These are phyloP conservation scores for Encephalitozoon intestinalis DNA, from an alignment of 371 early-diverging fungal genomes.

Conservation along the genomic window DNA sequence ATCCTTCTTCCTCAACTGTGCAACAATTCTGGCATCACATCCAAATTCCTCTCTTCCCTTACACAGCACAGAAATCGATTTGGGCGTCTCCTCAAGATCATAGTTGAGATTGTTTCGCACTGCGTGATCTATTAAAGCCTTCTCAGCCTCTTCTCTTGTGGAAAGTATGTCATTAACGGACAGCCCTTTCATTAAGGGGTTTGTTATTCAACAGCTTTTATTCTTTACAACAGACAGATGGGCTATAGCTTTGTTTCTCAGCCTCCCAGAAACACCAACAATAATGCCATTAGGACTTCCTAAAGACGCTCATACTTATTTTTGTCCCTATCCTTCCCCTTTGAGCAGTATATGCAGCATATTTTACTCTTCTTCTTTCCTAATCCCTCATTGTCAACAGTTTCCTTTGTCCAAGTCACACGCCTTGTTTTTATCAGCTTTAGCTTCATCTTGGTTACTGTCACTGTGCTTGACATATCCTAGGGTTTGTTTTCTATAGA, in stretches of 20 bases:
- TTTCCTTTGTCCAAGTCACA: conserved; percentile 57
- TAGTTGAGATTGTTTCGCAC: conserved; percentile 44
- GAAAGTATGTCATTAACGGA: conserved; percentile 53
- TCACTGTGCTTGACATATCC: conserved; percentile 1
- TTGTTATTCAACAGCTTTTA: neutral
- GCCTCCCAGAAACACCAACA: neutral
- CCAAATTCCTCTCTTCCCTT: conserved; percentile 54
- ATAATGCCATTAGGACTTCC: neutral
- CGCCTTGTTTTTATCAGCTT: conserved; percentile 24
- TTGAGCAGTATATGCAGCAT: conserved; percentile 57
- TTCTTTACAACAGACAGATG: neutral
- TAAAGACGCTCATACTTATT: conserved; percentile 54
- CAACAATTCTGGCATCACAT: conserved; percentile 56
- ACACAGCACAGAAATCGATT: conserved; percentile 51
- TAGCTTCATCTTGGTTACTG: conserved; percentile 15
- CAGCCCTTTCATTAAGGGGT: conserved; percentile 36
- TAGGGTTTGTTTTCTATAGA: neutral
- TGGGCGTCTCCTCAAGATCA: conserved; percentile 47
- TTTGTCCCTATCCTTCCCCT: conserved; percentile 38
- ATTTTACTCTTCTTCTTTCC: conserved; percentile 58
- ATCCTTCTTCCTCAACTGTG: conserved; percentile 53
- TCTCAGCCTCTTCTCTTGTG: conserved; percentile 56
- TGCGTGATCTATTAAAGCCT: conserved; percentile 49
- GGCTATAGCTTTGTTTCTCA: neutral
- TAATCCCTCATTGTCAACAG: conserved; percentile 59